phyloP scores from a whole-genome alignment of 176 grass and related monocot genomes.

The Cenchrus americanus region DNA sequence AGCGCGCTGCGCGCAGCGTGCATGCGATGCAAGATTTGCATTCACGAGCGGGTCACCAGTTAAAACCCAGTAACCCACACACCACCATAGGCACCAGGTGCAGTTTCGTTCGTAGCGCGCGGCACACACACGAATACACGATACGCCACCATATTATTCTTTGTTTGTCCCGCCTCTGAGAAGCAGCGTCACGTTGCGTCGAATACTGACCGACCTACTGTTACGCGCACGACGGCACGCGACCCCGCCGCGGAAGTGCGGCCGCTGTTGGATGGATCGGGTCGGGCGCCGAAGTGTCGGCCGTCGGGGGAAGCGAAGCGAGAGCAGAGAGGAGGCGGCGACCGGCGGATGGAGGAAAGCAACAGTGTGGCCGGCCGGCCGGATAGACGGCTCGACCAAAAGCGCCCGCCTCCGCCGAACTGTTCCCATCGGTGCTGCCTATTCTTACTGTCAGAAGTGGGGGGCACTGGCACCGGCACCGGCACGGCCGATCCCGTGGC shows the following conservation, averaged over 20 bases:
- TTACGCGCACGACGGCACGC: background rate
- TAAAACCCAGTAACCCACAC: background rate
- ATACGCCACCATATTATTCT: background rate
- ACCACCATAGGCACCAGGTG: no score
- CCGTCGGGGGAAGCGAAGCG: background rate
- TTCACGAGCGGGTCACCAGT: background rate
- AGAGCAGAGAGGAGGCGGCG: background rate
- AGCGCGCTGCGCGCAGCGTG: background rate
- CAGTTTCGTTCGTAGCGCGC: no score
- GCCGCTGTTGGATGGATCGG: background rate
- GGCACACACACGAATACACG: no score
- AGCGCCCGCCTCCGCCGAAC: background rate
- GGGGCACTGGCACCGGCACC: background rate
- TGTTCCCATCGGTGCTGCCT: conserved; percentile 19
- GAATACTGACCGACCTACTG: background rate
- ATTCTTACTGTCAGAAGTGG: background rate
- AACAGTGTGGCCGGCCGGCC: conserved; percentile 17
- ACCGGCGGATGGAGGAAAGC: conserved; percentile 33
- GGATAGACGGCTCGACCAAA: conserved; percentile 43
- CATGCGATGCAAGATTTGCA: background rate
- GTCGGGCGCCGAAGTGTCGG: background rate
- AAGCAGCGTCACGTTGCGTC: background rate
- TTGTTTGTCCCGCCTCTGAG: background rate
- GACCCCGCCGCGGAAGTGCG: background rate
- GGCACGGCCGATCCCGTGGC: background rate